phyloP scores from a whole-genome alignment of 2,329 filamentous ascomycete species.

The Fonsecaea erecta region DNA sequence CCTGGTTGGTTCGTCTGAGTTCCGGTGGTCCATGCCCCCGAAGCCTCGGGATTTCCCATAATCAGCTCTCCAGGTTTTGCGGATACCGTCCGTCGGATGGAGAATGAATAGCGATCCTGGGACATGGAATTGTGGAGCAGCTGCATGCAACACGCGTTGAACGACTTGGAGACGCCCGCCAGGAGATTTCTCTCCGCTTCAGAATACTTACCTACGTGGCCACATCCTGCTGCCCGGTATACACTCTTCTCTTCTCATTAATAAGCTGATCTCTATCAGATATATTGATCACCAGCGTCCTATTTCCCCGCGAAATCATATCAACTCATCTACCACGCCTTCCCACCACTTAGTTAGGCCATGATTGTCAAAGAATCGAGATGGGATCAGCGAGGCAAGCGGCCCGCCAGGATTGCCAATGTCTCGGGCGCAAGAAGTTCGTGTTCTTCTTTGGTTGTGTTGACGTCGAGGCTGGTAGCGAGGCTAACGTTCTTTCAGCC shows the following conservation, averaged over 20 bases:
- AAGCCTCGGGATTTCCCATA: background rate
- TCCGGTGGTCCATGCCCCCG: background rate
- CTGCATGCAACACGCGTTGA: too few species aligned
- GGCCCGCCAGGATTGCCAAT: background rate
- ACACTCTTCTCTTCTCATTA: background rate
- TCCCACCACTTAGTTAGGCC: background rate
- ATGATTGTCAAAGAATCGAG: slow-evolving; percentile 1
- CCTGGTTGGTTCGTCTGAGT: background rate
- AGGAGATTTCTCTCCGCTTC: background rate
- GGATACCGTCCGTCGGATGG: background rate
- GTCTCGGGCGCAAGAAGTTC: slow-evolving; percentile 18
- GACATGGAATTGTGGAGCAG: too few species aligned
- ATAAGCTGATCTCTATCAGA: background rate
- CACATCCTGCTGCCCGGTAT: background rate
- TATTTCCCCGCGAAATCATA: background rate
- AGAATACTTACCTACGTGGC: background rate
- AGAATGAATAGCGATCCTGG: background rate
- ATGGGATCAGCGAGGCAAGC: slow-evolving; percentile 4
- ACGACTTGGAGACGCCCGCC: background rate
- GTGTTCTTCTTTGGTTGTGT: slow-evolving; percentile 19
- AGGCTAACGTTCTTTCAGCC: slow-evolving; percentile 26
- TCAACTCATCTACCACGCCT: background rate
- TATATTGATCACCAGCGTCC: background rate
- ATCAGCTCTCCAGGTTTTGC: background rate
- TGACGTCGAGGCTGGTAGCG: background rate